Evolutionary conservation across 495 filamentous ascomycete genomes (phyloP).

Genomic region (Aspergillus ostianus): DNA sequence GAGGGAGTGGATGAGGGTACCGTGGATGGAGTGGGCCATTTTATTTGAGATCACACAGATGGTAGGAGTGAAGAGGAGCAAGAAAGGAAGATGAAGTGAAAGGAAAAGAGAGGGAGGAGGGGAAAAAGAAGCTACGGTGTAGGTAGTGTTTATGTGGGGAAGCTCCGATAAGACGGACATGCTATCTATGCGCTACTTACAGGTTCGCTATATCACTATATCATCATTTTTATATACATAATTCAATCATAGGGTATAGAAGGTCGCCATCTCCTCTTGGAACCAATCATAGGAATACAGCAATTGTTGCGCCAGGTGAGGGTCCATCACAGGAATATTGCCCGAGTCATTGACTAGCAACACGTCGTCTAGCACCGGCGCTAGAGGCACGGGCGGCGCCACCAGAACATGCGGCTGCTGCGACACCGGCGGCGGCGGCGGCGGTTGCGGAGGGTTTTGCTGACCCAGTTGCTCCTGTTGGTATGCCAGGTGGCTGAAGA

Average conservation of each 20-base stretch:
- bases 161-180: not conserved
- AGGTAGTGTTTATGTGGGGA: too few relatives aligned
- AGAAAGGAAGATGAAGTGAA: not conserved
- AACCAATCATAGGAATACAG: slow-evolving; percentile 48
- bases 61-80: too few relatives aligned
- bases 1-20: slow-evolving; percentile 52
- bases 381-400: slow-evolving; percentile 38
- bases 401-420: slow-evolving; percentile 18
- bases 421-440: slow-evolving; percentile 25
- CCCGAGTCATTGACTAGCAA: slow-evolving; percentile 38
- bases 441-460: slow-evolving; percentile 24
- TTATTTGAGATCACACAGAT: too few relatives aligned
- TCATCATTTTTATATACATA: not conserved
- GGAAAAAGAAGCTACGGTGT: not conserved
- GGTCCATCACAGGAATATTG: slow-evolving; percentile 37
- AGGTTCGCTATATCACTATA: not conserved
- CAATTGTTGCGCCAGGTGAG: slow-evolving; percentile 42
- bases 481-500: slow-evolving; percentile 47
- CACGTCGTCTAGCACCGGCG: slow-evolving; percentile 44
- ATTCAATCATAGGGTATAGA: slow-evolving; percentile 39
- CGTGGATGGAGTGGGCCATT: slow-evolving; percentile 45
- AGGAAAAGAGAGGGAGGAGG: not conserved
- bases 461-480: slow-evolving; percentile 27
- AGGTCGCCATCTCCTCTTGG: slow-evolving; percentile 45
- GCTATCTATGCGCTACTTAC: not conserved